Percentiles rank a stretch among this genome's conserved stretches.
Conservation (phyloP, 208 protist genomes). For the Wallacemonas collosoma region DNA sequence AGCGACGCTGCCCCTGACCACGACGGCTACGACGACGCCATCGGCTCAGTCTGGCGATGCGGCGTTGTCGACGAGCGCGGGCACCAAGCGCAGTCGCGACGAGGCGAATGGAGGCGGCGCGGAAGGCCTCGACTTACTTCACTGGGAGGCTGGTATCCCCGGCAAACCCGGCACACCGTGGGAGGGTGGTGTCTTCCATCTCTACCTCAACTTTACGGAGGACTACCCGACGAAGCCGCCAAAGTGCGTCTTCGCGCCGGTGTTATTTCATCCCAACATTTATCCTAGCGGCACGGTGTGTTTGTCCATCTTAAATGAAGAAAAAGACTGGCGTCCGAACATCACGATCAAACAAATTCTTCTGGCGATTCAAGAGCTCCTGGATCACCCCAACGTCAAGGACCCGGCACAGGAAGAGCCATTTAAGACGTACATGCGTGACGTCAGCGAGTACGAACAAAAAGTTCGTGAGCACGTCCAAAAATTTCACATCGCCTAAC, state of each 20-base stretch:
- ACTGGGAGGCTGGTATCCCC: conserved; percentile 98
- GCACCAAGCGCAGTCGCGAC: conserved; percentile 21
- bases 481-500: conserved; percentile 46
- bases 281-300: conserved; percentile 99
- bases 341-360: conserved; percentile 99
- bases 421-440: conserved; percentile 89
- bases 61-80: background rate
- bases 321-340: conserved; percentile 98
- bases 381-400: conserved; percentile 97
- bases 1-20: conserved; percentile 6
- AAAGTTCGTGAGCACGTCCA: conserved; percentile 87
- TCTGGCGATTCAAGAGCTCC: conserved; percentile 98
- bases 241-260: conserved; percentile 96
- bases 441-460: conserved; percentile 84
- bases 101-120: conserved; percentile 26
- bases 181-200: conserved; percentile 96
- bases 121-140: conserved; percentile 92
- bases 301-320: conserved; percentile 98
- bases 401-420: conserved; percentile 98
- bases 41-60: background rate
- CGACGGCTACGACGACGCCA: conserved; percentile 17
- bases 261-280: conserved; percentile 99
- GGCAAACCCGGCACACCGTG: conserved; percentile 95
- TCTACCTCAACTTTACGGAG: conserved; percentile 96
- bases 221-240: conserved; percentile 98